Base-by-base conservation (phyloP, 306 rosid species). In the Inga oerstediana region DNA sequence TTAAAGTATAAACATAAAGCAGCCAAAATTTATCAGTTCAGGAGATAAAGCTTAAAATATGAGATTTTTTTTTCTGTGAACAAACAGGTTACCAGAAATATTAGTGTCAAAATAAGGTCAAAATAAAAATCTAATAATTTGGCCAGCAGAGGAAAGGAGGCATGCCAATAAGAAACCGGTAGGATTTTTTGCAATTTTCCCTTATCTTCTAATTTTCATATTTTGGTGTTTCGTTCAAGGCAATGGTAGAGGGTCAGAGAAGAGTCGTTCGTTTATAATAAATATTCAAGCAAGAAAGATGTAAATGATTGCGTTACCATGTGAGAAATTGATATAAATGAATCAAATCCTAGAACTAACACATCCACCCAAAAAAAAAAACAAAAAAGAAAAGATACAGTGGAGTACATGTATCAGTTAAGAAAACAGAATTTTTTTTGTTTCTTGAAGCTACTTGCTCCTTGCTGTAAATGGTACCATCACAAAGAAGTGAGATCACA, bases 101-200 rank as follows among this genome's bases (percentile, higher is more conserved):
- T 41, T 41, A 37, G 3, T 68, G 32, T 39, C 30, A 69, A 41
- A 19, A 69, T 20, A 41, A 69, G 32, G 41, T 10, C n/a, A 19
- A 68, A 68, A 39, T 41, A 69, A 19, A 6, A 69, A 69, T 39
- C 10, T 9, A 41, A 39, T 8, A 20, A 14, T 69, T 17, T 37
- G 5, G 17, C 22, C 12, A 35, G 72, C n/a, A 34, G 11, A 66
- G 46, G 13, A 68, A 68, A n/a, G 27, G 24, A 37, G 48, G 76
- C 45, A 73, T 22, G n/a, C 22, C 65, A 81, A 41, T 82, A 69
- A n/a, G 83, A 58, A 82, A 58, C 51, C 51, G 58, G 69, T 49
- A 64, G 4, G 64, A 77, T 77, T n/a, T 76, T 39, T 65, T 52
- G 41, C 51, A 45, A 44, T 10, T 12, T 12, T 54, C 44, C 32